Evolutionary conservation across 2,329 filamentous ascomycete species (phyloP).

Genomic region (Colletotrichum sp.): DNA sequence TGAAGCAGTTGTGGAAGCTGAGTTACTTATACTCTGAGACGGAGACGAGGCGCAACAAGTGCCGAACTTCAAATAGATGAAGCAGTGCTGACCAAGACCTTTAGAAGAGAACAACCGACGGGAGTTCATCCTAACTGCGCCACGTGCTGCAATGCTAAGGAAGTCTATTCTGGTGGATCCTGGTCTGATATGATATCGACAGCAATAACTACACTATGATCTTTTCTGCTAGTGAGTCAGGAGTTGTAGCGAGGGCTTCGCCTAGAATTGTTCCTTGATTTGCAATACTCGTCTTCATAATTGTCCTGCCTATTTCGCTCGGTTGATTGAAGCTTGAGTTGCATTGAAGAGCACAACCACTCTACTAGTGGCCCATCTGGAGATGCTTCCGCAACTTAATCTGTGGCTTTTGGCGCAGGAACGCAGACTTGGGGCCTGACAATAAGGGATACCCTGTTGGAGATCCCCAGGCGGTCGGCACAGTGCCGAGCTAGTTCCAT

Average conservation of each 20-base stretch:
- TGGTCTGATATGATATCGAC: neutral
- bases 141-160: slow-evolving; percentile 7
- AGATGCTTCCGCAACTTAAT: neutral
- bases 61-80: neutral
- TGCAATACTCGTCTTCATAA: neutral
- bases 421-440: neutral
- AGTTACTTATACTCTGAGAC: neutral
- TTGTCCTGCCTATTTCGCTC: neutral
- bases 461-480: neutral
- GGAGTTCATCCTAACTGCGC: slow-evolving; percentile 8
- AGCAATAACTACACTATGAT: neutral
- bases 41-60: neutral
- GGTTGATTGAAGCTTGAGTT: neutral
- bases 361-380: neutral
- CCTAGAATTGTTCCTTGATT: neutral
- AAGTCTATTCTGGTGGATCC: neutral
- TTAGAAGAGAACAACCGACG: neutral
- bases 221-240: neutral
- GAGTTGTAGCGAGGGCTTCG: neutral
- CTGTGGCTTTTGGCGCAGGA: neutral
- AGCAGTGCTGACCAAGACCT: neutral
- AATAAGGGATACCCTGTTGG: neutral
- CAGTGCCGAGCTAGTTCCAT: neutral
- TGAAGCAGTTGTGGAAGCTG: neutral
- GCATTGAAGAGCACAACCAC: neutral